Evolutionary conservation across 192 early-diverging fungal genomes (phyloP).

Genomic region (Coemansia reversa): DNA sequence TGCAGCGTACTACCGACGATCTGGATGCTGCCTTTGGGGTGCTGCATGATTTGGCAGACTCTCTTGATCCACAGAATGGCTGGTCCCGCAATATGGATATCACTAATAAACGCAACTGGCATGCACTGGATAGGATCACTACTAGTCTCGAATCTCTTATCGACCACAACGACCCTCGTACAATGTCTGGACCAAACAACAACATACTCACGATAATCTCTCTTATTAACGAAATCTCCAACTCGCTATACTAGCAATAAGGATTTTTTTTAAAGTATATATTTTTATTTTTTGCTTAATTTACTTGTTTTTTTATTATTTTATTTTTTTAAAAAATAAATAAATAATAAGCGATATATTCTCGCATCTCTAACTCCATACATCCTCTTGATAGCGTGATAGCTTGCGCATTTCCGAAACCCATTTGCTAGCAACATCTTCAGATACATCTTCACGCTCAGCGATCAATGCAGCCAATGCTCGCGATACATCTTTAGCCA

Average conservation of each 20-base stretch:
- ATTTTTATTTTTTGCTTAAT: too few species aligned
- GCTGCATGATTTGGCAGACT: slow-evolving; percentile 13
- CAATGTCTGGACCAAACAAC: slow-evolving; percentile 5
- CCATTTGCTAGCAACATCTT: slow-evolving; percentile 71
- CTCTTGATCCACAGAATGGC: slow-evolving; percentile 5
- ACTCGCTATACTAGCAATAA: slow-evolving; percentile 2
- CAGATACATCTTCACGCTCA: slow-evolving; percentile 60
- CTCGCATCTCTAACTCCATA: slow-evolving; percentile 73
- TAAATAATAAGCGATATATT: slow-evolving; percentile 13
- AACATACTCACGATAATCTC: slow-evolving; percentile 1
- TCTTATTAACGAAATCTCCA: slow-evolving; percentile 8
- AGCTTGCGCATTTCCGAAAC: slow-evolving; percentile 78
- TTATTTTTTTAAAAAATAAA: slow-evolving; percentile 14
- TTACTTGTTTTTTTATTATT: not conserved
- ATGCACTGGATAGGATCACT: slow-evolving; percentile 6
- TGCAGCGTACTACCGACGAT: slow-evolving; percentile 13
- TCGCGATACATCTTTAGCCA: slow-evolving; percentile 88
- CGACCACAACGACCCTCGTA: slow-evolving; percentile 1
- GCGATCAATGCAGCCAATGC: slow-evolving; percentile 69
- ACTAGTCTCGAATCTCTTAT: slow-evolving; percentile 16
- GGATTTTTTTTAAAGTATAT: too few species aligned
- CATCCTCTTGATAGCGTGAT: slow-evolving; percentile 92
- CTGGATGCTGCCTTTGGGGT: slow-evolving; percentile 9
- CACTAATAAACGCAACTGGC: slow-evolving; percentile 9
- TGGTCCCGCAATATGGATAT: slow-evolving; percentile 17